Base-by-base conservation (phyloP, 2,329 filamentous ascomycete species). In the Aquanectria penicillioides region DNA sequence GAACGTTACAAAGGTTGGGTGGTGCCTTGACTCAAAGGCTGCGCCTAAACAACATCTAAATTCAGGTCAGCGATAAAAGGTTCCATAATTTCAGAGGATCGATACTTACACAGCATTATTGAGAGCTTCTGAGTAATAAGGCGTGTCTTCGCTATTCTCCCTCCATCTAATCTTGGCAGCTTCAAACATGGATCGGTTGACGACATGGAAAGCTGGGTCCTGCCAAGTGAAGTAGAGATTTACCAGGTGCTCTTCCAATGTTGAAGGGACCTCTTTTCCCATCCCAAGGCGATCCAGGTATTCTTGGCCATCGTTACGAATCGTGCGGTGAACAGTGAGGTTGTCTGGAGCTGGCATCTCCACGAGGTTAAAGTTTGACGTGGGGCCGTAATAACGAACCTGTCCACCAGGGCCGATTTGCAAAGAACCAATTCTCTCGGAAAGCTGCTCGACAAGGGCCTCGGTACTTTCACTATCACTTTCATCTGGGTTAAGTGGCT, bases 21-120 rank as follows among this genome's bases (percentile, higher is more conserved):
- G 77, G 47, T 79, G 77, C 10, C 75, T 71, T 15, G 75, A 68
- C 51, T 79, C 77, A n/a, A 79, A 80, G 2, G 77, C 75, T 29
- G 76, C 77, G 17, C 77, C 77, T 6, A 80, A 69, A 7, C 76
- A 72, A 22, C 77, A 78, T 72, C 77, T 78, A 26, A n/a, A 0
- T 43, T 28, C 10, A 31, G 43, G 41, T 63, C 31, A 54, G 59
- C 23, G 12, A 10, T 7, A 9, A 15, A 10, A 4, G 2, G 6
- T 23, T 33, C 9, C 5, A 12, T 4, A n/a, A 11, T 3, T 6
- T 5, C 7, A 6, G 28, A n/a, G 15, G 6, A 10, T 3, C 6
- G 12, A n/a, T 9, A 58, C 69, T 54, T 10, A 68, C 70, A 72
- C 70, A 22, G 70, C 65, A 13, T 71, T 72, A 1, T 62, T 66